These are phyloP conservation scores for Excoecaria agallocha DNA, from an alignment of 345 rosid genomes.

Conservation along the genomic window DNA sequence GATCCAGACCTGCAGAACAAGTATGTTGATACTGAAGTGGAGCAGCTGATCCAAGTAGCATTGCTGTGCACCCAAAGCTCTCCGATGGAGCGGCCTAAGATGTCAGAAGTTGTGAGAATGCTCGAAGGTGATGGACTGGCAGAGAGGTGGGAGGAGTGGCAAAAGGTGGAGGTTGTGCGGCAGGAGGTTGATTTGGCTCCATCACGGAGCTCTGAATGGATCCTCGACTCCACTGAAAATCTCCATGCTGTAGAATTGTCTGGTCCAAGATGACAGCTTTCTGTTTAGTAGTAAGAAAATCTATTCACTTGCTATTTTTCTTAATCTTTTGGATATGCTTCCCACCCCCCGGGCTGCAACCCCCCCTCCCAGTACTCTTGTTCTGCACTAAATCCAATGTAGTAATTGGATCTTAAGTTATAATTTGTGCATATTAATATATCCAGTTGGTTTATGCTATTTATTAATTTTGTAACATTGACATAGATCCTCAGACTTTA, in stretches of 20 bases:
- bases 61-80: constrained; percentile 32
- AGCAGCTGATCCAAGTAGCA: constrained; percentile 32
- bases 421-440: constrained; percentile 18
- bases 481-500: neutral
- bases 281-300: neutral
- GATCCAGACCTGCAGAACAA: constrained; percentile 32
- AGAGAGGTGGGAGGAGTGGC: constrained; percentile 37
- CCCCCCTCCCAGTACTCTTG: neutral
- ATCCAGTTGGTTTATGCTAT: neutral
- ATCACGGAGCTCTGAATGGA: constrained; percentile 24
- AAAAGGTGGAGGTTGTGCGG: constrained; percentile 28
- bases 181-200: constrained; percentile 26
- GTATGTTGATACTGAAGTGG: constrained; percentile 28
- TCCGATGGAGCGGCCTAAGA: constrained; percentile 33
- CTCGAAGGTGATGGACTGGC: constrained; percentile 35
- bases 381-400: neutral
- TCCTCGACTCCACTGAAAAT: constrained; percentile 31
- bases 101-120: constrained; percentile 34
- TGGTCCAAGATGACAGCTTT: constrained; percentile 28
- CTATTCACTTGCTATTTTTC: neutral
- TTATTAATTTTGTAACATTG: constrained; percentile 8
- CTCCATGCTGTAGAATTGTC: constrained; percentile 33
- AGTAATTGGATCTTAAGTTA: neutral
- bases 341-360: too few species aligned
- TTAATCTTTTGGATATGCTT: neutral